phyloP scores from a whole-genome alignment of 2,329 filamentous ascomycete genomes.

The Pseudogymnoascus pannorum region DNA sequence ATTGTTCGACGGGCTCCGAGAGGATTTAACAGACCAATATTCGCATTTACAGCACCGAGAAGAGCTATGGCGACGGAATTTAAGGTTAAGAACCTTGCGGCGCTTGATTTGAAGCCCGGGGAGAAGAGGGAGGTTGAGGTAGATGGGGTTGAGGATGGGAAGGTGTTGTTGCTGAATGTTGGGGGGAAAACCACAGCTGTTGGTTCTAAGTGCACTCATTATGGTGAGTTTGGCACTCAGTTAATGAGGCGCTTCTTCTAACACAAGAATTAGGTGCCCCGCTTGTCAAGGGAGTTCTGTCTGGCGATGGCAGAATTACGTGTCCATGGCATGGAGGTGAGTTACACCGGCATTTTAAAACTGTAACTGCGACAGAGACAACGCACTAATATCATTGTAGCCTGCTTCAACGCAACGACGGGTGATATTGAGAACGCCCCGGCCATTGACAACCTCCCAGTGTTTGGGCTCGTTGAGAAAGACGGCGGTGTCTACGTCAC shows the following conservation, averaged over 20 bases:
- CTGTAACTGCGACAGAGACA: conserved; percentile 12
- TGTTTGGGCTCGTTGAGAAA: conserved; percentile 74
- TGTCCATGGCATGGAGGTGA: conserved; percentile 95
- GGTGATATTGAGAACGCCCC: conserved; percentile 95
- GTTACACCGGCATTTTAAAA: conserved; percentile 17
- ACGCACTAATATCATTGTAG: conserved; percentile 36
- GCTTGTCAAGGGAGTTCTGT: conserved; percentile 76
- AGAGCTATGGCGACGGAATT: conserved; percentile 8
- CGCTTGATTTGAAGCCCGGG: conserved; percentile 64
- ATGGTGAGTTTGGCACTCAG: conserved; percentile 39
- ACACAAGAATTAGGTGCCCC: conserved; percentile 53
- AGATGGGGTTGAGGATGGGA: conserved; percentile 78
- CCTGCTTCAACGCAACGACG: conserved; percentile 83
- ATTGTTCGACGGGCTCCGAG: conserved; percentile 4
- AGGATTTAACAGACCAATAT: neutral
- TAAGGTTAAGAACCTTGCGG: neutral
- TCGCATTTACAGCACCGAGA: neutral
- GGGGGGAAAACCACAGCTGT: conserved; percentile 71
- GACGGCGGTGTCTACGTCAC: conserved; percentile 79
- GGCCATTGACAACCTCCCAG: conserved; percentile 75
- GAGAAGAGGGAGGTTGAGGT: conserved; percentile 87
- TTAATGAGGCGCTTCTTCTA: neutral
- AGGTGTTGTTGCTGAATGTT: conserved; percentile 77
- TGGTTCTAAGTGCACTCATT: conserved; percentile 81
- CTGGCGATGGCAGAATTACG: conserved; percentile 72